Base-by-base conservation (phyloP, 495 filamentous ascomycete genomes). In the Pyronema omphalodes region DNA sequence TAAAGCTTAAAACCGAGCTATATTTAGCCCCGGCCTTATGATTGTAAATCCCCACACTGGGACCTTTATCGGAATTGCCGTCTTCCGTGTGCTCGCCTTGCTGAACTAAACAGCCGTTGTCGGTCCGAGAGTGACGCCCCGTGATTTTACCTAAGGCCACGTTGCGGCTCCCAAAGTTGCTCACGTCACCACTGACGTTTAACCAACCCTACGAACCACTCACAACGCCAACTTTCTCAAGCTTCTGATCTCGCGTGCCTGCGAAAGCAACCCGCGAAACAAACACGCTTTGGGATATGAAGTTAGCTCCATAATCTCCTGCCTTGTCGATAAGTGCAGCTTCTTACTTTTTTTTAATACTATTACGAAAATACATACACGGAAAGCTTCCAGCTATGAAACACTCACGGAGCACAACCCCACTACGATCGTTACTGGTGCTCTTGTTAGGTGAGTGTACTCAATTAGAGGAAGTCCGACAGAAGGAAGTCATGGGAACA, bases 301-400 rank as follows among this genome's bases (percentile, higher is more conserved):
- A 50, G 47, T 11, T 50, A 34, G 7, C 8, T 36, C 46, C 35
- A 9, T 19, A 7, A 9, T 7, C 7, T n/a, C 19, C 47, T 35
- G 50, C 19, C 50, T 52, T 52, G 35, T 41, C 35, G 34, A 33
- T 51, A 51, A 51, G 48, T 37, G 48, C 48, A 51, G 48, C 48
- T 23, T 14, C 44, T 29, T 23, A 1, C 44, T 29, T 47, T 47
- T 41, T 41, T 47, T 47, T 1, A n/a, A n/a, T 23, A 19, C 15
- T 47, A 4, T 19, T 47, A 19, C n/a, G 23, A 9, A 47, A 11
- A 47, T 3, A 47, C 17, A 47, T 7, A 43, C 39, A 43, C 39
- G 15, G 12, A 43, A 12, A 43, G 12, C 39, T 12, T 43, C 11
- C 23, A 43, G 15, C 39, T 17, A 43, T 12, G 15, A 43, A 43